Evolutionary conservation across 2,329 filamentous ascomycete species (phyloP), one percentile per base, ranked within the genome.

Genomic region (Cladophialophora chaetospira): DNA sequence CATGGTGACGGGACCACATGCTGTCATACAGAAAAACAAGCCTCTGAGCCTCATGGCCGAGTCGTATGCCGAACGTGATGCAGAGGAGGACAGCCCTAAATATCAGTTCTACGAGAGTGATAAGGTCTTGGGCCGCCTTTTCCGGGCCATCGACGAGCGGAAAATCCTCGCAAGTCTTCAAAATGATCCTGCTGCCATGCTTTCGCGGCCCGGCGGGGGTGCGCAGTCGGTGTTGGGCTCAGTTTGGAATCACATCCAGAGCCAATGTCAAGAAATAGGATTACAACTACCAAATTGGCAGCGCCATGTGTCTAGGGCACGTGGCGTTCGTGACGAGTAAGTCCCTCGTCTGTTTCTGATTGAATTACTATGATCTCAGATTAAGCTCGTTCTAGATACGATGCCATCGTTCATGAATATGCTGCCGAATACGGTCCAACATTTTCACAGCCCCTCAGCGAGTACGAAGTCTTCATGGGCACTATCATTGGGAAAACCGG

Each of bases 131-230:
- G 90, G 90, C 0, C 71, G 78, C 3, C 75, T 95, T 0, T 94
- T 88, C 67, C 83, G 88, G 1, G 81, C 79, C 0, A 85, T 95
- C 9, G 84, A 95, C 63, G 89, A 94, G 69, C 78, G 80, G 50
- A 88, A 92, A 40, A 86, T 86, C 75, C 87, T 86, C 75, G 64
- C 71, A 6, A 69, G 80, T 4, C 71, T 85, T 81, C 35, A 74
- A 70, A 42, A 66, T 68, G 11, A 63, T 47, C 19, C 17, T 15
- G 25, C 31, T 5, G 11, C 38, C 15, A 13, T 5, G 15, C 17
- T 5, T 8, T 23, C 21, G 40, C 17, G 11, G 5, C 21, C 19
- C 5, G 23, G 13, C 23, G 5, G 21, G 3, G 5, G 13, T 17
- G 4, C 15, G 10, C 26, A 15, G 17, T 40, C 29, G 11, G 58